These are phyloP conservation scores for Metarhizium brunneum DNA, from an alignment of 2,329 filamentous ascomycete species.

Conservation along the genomic window DNA sequence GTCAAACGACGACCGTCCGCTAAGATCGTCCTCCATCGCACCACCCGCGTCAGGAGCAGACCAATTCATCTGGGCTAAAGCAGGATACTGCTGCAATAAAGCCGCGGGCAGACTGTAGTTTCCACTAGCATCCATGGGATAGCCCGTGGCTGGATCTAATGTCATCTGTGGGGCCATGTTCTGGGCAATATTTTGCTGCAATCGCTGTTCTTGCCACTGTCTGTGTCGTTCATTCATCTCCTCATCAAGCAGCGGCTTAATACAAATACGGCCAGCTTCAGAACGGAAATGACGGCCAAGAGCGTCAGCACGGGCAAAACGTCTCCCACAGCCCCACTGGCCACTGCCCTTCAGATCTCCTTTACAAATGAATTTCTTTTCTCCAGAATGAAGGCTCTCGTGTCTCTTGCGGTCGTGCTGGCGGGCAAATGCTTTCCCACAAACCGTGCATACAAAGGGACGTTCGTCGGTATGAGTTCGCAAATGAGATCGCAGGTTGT, in stretches of 20 bases:
- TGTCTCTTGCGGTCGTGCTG: constrained; percentile 97
- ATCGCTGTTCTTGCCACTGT: constrained; percentile 62
- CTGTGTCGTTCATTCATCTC: constrained; percentile 78
- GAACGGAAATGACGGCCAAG: constrained; percentile 90
- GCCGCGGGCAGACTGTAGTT: constrained; percentile 74
- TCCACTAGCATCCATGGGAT: constrained; percentile 44
- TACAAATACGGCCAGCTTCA: constrained; percentile 90
- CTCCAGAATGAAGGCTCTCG: constrained; percentile 89
- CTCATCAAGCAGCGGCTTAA: constrained; percentile 93
- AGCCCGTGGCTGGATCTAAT: constrained; percentile 51
- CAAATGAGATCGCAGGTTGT: constrained; percentile 90
- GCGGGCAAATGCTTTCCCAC: constrained; percentile 91
- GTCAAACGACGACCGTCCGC: constrained; percentile 73
- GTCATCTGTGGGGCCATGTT: constrained; percentile 50
- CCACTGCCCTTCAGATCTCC: constrained; percentile 76
- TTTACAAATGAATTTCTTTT: constrained; percentile 98
- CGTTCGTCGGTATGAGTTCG: constrained; percentile 96
- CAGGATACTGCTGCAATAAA: constrained; percentile 84
- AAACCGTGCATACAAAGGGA: constrained; percentile 94
- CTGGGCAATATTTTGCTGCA: constrained; percentile 55
- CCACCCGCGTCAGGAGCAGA: constrained; percentile 53
- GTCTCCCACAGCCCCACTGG: constrained; percentile 85
- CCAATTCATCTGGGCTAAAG: constrained; percentile 87
- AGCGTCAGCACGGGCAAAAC: constrained; percentile 92
- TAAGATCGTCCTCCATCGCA: constrained; percentile 67